These are phyloP conservation scores for Ascochyta lentis DNA, from an alignment of 2,329 filamentous ascomycete genomes.

Conservation along the genomic window DNA sequence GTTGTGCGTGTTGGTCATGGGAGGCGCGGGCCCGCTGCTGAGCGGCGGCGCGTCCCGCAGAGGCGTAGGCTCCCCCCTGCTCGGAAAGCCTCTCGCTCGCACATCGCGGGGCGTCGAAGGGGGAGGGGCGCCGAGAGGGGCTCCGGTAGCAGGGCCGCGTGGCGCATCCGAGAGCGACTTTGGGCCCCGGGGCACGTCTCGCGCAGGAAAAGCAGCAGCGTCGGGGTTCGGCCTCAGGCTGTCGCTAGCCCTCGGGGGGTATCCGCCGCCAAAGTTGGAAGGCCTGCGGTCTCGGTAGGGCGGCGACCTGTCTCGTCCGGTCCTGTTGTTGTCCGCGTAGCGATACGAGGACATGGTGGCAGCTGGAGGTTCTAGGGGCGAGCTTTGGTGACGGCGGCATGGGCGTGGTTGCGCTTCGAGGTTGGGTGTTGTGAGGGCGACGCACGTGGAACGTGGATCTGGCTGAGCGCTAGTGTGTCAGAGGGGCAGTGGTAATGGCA, in stretches of 20 bases:
- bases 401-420: not conserved
- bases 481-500: too few species aligned
- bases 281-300: constrained; percentile 71
- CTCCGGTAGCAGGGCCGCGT: constrained; percentile 46
- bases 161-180: constrained; percentile 75
- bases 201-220: constrained; percentile 35
- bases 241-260: constrained; percentile 57
- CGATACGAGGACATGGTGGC: constrained; percentile 44
- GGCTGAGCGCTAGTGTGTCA: not conserved
- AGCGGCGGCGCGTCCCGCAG: constrained; percentile 64
- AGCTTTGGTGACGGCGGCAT: constrained; percentile 9
- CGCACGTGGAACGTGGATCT: not conserved
- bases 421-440: not conserved
- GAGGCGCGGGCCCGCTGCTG: constrained; percentile 32
- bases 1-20: constrained; percentile 54
- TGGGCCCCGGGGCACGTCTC: constrained; percentile 79
- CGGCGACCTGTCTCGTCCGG: constrained; percentile 53
- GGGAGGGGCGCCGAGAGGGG: constrained; percentile 40
- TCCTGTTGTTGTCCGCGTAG: constrained; percentile 46
- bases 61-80: constrained; percentile 66
- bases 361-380: not conserved
- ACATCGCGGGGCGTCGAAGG: constrained; percentile 57
- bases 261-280: constrained; percentile 64
- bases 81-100: constrained; percentile 67
- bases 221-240: constrained; percentile 38